Evolutionary conservation across 164 flowering plant genomes (phyloP).

Genomic region (Liquidambar formosana): DNA sequence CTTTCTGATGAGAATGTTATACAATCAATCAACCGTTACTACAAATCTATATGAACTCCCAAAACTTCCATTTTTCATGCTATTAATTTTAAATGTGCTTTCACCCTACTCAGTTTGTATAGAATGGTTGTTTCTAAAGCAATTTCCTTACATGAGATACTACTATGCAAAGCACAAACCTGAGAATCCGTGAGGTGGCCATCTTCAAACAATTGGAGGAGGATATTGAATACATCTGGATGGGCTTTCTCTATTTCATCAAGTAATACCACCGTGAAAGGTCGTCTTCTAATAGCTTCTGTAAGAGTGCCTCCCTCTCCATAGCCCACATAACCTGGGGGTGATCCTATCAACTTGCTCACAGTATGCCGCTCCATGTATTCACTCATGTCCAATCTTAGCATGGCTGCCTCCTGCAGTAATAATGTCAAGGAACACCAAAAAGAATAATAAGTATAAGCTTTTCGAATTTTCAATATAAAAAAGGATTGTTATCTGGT

Average conservation of each 20-base stretch:
- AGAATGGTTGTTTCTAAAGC: neutral
- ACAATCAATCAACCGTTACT: no score
- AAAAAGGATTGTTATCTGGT: no score
- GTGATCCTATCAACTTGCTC: slow-evolving; percentile 83
- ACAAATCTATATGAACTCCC: no score
- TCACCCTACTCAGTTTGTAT: no score
- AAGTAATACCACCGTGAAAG: slow-evolving; percentile 74
- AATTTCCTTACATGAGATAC: neutral
- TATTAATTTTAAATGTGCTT: no score
- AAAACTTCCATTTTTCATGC: no score
- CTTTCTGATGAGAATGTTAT: no score
- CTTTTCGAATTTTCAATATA: no score
- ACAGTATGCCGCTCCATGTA: slow-evolving; percentile 91
- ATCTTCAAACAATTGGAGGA: slow-evolving; percentile 88
- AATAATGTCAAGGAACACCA: slow-evolving; percentile 2
- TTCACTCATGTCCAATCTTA: slow-evolving; percentile 91
- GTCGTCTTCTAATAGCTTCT: slow-evolving; percentile 80
- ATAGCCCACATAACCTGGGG: slow-evolving; percentile 93
- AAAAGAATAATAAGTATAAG: slow-evolving; percentile 1
- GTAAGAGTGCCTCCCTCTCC: slow-evolving; percentile 85
- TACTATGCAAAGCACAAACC: slow-evolving; percentile 36
- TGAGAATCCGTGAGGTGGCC: slow-evolving; percentile 91
- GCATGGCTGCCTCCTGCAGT: slow-evolving; percentile 72
- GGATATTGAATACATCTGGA: slow-evolving; percentile 85
- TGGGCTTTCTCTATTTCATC: slow-evolving; percentile 97